Base-by-base conservation (phyloP, 345 rosid species). In the Populus alba region DNA sequence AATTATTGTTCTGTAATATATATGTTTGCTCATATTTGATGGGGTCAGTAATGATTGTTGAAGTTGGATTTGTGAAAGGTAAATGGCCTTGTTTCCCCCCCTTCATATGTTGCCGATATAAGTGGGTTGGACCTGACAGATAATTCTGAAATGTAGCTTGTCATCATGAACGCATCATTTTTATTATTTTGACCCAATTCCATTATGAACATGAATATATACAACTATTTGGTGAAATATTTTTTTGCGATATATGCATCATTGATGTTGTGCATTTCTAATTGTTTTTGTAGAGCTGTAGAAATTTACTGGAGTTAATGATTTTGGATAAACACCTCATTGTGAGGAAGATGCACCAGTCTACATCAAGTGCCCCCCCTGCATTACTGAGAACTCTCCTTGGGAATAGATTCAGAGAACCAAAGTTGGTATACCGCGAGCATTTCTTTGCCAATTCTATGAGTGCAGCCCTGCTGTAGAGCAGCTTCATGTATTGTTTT, bases 391-490 rank as follows among this genome's bases (percentile, higher is more conserved):
- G 70, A 75, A 65, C 88, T 65, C 89, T 93, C 41, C 69, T 89
- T 3, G 77, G 86, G 61, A 77, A 78, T 79, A 82, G 85, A 78
- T 83, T 76, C 75, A 79, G 79, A 71, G 84, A 86, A 75, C 70
- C 92, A 12, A 81, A 86, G 75, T 81, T 86, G 39, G 83, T 83
- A 62, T 88, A 86, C 83, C 83, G 91, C 6, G 79, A 84, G 73
- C 98, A 96, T 86, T 86, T 85, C 74, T 96, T 96, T 68, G 94
- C 97, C 49, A 91, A 86, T 86, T 91, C 93, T 62, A 83, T 49
- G 80, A 91, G 96, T 62, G 77, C 88, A 23, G 79, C 27, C 35
- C 74, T 85, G n/a, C 81, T 92, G 72, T 93, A 86, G 75, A 18
- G 37, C 35, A 31, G 38, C 79, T 55, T 51, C 66, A 68, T 43